Evolutionary conservation across 2,329 filamentous ascomycete genomes (phyloP).

Genomic region (Chaetomiaceae sp.): DNA sequence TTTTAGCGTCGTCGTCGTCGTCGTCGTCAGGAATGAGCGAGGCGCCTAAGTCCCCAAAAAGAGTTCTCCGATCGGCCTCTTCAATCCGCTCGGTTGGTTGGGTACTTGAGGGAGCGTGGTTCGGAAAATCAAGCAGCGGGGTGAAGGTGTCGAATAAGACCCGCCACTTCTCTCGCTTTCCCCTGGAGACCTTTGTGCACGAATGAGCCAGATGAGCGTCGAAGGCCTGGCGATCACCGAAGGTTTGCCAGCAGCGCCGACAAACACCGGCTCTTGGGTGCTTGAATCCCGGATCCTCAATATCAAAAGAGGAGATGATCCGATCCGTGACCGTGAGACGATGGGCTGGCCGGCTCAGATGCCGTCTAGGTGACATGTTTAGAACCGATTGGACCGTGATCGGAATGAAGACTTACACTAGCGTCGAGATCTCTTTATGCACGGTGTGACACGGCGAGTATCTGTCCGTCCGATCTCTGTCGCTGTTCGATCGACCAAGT

Average conservation of each 20-base stretch:
- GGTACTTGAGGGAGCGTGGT: background rate
- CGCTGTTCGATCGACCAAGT: conserved; percentile 19
- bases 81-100: conserved; percentile 1
- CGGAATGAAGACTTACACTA: conserved; percentile 26
- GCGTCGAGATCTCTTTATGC: conserved; percentile 30
- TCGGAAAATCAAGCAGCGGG: conserved; percentile 12
- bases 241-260: conserved; percentile 29
- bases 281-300: conserved; percentile 19
- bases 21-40: background rate
- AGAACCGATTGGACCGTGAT: background rate
- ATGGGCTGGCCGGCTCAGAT: conserved; percentile 29
- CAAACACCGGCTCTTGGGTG: conserved; percentile 29
- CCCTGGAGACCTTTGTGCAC: conserved; percentile 26
- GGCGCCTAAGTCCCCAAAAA: background rate
- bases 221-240: conserved; percentile 23
- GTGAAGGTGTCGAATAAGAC: conserved; percentile 25
- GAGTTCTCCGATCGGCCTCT: background rate
- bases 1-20: background rate
- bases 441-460: conserved; percentile 30
- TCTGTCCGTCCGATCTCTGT: conserved; percentile 24
- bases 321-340: conserved; percentile 24
- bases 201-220: conserved; percentile 21
- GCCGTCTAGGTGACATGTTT: conserved; percentile 24
- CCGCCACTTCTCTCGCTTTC: conserved; percentile 28
- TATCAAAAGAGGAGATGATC: conserved; percentile 29